These are phyloP conservation scores for Wickerhamiella allomyrinae DNA, from an alignment of 805 yeast genomes.

Conservation along the genomic window DNA sequence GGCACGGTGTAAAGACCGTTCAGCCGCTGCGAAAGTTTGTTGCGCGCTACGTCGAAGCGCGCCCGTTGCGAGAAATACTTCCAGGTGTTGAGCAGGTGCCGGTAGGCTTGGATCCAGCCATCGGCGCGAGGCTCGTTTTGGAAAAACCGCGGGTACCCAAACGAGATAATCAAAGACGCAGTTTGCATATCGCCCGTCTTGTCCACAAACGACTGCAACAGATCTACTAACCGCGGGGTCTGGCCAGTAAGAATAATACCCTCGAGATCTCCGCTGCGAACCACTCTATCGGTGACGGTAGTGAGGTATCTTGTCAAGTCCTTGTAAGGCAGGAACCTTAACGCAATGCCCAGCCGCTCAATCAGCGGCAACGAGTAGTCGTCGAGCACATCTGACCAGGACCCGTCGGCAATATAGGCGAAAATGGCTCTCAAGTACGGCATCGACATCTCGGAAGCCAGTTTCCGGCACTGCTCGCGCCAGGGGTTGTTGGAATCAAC, in stretches of 20 bases:
- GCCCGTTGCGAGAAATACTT: slow-evolving; percentile 64
- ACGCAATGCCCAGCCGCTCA: slow-evolving; percentile 82
- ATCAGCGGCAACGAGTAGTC: slow-evolving; percentile 77
- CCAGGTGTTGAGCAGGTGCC: slow-evolving; percentile 66
- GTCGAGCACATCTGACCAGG: slow-evolving; percentile 92
- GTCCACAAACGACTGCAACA: slow-evolving; percentile 76
- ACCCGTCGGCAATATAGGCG: slow-evolving; percentile 85
- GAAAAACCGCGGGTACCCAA: slow-evolving; percentile 75
- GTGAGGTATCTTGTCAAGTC: slow-evolving; percentile 58
- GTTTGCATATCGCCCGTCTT: slow-evolving; percentile 85
- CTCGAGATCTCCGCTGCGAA: slow-evolving; percentile 71
- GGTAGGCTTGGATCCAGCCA: slow-evolving; percentile 61
- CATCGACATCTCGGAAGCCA: slow-evolving; percentile 77
- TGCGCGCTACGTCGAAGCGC: slow-evolving; percentile 66
- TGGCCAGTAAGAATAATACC: slow-evolving; percentile 87
- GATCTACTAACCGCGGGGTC: slow-evolving; percentile 67
- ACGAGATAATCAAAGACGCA: slow-evolving; percentile 66
- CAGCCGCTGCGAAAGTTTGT: slow-evolving; percentile 42
- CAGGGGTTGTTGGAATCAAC: slow-evolving; percentile 53
- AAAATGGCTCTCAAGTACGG: slow-evolving; percentile 86
- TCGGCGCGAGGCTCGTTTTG: slow-evolving; percentile 49
- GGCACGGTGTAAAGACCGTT: slow-evolving; percentile 35
- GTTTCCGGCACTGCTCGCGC: slow-evolving; percentile 81
- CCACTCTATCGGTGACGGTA: slow-evolving; percentile 55
- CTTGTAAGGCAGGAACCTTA: slow-evolving; percentile 67